A percentile compares a stretch with the other conserved stretches of the same genome.
phyloP scores from a whole-genome alignment of 441 rosid species.

The Arabidopsis hybrid region DNA sequence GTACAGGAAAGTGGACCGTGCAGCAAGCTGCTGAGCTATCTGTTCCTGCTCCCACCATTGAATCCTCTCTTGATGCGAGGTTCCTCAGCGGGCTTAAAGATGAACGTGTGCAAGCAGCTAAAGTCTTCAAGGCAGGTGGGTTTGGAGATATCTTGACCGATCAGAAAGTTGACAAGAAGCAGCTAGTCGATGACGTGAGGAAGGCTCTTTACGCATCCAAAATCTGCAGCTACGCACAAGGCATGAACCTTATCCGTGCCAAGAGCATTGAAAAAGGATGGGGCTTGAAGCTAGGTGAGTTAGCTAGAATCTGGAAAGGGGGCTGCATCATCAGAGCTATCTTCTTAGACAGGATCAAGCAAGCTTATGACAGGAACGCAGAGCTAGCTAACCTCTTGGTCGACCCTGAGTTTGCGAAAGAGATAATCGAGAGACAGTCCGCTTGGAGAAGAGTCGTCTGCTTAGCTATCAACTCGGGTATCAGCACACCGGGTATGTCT shows the following conservation, averaged over 20 bases:
- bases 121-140: conserved; percentile 77
- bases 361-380: conserved; percentile 87
- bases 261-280: conserved; percentile 89
- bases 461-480: conserved; percentile 84
- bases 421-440: conserved; percentile 82
- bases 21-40: conserved; percentile 98
- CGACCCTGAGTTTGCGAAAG: conserved; percentile 94
- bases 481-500: conserved; percentile 96
- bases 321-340: conserved; percentile 94
- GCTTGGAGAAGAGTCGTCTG: conserved; percentile 94
- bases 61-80: conserved; percentile 86
- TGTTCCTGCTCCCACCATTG: conserved; percentile 96
- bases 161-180: conserved; percentile 76
- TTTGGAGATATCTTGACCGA: conserved; percentile 70
- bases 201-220: conserved; percentile 91
- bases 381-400: conserved; percentile 90
- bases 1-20: conserved; percentile 99
- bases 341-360: conserved; percentile 91
- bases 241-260: conserved; percentile 93
- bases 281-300: conserved; percentile 85
- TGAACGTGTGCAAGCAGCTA: conserved; percentile 85
- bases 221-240: conserved; percentile 96
- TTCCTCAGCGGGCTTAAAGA: conserved; percentile 93
- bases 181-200: conserved; percentile 82
- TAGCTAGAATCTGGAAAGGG: conserved; percentile 95